Evolutionary conservation across 2,329 filamentous ascomycete species (phyloP), one percentile per base, ranked within the genome.

Genomic region (Ceratocystiopsis brevicomis): DNA sequence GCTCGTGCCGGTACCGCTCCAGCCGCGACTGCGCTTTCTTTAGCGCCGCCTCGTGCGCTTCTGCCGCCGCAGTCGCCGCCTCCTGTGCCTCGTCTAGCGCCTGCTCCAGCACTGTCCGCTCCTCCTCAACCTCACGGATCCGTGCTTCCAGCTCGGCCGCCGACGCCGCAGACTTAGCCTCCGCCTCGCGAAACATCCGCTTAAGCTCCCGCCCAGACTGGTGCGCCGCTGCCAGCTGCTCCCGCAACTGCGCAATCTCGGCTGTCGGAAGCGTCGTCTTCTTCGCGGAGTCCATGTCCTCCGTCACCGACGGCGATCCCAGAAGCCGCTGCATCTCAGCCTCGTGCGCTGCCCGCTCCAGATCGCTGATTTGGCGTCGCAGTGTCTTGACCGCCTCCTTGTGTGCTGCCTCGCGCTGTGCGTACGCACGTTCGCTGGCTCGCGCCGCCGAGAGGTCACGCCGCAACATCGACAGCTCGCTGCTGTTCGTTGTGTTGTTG

Each of bases 311-410:
- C 3, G 66, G 65, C 13, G 66, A 64, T 34, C 52, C 49, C 18
- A 61, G 57, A 21, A 73, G 54, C 12, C 63, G 65, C 16, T 68
- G 68, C 37, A 76, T 65, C 39, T 76, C 49, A 6, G 71, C 66
- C 45, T 85, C 75, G 50, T 81, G 76, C 5, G 78, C 64, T 46
- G 78, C 72, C 37, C 70, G 69, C 54, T 84, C 79, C 15, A 85
- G 66, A 34, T 81, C 73, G 2, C 69, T 63, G 40, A 84, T 68
- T 45, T 78, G 71, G 40, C 69, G 67, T 56, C 79, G 81, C 45
- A 81, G 68, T 17, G 65, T 62, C 46, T 77, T 76, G 46, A 79
- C 65, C 2, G 64, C 61, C 30, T 78, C 71, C 50, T 76, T 79
- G 50, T 79, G 72, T 8, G 69, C 58, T 11, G 68, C 62, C 53